Evolutionary conservation across 1,284 basidiomycete genomes (phyloP), one percentile per base, ranked within the genome.

Genomic region (Ceratobasidium sp.): DNA sequence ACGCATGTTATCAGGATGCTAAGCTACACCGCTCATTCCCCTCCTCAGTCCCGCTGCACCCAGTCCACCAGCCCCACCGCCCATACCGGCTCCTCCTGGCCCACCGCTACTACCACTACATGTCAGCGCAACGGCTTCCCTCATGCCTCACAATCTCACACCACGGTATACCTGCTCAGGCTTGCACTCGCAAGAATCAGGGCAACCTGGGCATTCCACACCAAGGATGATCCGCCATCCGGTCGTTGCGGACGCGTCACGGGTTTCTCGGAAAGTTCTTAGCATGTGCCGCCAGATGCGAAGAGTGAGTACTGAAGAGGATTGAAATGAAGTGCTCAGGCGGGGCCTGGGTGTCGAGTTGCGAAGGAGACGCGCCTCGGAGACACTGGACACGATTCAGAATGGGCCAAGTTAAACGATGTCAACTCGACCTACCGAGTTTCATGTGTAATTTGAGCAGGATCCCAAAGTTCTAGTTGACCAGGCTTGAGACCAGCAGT

Each of bases 401-500:
- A 24, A 48, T 13, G 29, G 6, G 24, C 14, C 8, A 9, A 14
- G 3, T 8, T 13, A 9, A 7, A 16, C 5, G 8, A 49, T 11
- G 2, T 34, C 8, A 27, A 29, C 22, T 9, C 9, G 29, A 37
- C 54, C 2, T 58, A 58, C 54, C 37, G 24, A 19, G 13, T 34
- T 48, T 88, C 88, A 16, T 86, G 84, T 24, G 98, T 83, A 77
- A 98, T 93, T 84, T 94, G 92, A 43, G 87, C 87, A 24, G 95
- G 92, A 83, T 99, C 96, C 93, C 95, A 99, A 22, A 98, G 85
- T 37, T 89, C 89, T 53, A 99, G 86, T 81, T 98, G 95, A 64
- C 97, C 97, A 76, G 94, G 97, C 84, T 98, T 97, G 87, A 98
- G 91, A 78, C 97, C 98, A 51, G 95, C 95, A 43, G 96, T 97